These are phyloP conservation scores for Anaeramoeba flamelloides DNA, from an alignment of 78 protist species.

Conservation along the genomic window DNA sequence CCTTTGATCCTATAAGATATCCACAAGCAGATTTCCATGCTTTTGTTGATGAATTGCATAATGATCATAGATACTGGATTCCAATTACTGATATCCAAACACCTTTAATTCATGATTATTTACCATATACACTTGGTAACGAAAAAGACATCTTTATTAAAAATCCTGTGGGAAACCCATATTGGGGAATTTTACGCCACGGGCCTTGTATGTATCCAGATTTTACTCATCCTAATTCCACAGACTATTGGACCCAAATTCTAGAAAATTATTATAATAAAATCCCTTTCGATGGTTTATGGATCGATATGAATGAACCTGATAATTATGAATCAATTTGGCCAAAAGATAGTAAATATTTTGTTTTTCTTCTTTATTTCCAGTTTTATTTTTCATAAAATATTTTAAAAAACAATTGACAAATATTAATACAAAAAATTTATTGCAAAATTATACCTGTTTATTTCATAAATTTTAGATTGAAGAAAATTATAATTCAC, in stretches of 20 bases:
- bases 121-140: background rate
- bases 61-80: background rate
- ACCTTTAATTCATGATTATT: background rate
- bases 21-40: background rate
- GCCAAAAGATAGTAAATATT: too few species aligned
- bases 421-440: too few species aligned
- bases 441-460: too few species aligned
- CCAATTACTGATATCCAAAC: background rate
- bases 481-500: too few species aligned
- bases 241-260: background rate
- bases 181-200: background rate
- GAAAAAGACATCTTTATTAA: background rate
- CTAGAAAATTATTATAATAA: background rate
- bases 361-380: too few species aligned
- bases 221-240: background rate
- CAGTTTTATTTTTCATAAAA: too few species aligned
- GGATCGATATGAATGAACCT: slow-evolving; percentile 28
- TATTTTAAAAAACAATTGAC: too few species aligned
- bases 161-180: background rate
- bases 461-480: too few species aligned
- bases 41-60: background rate
- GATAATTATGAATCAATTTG: background rate
- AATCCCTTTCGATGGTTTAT: background rate
- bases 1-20: slow-evolving; percentile 16
- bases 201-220: background rate